These are phyloP conservation scores for Ormosia semicastrata DNA, from an alignment of 306 rosid species.

Conservation along the genomic window DNA sequence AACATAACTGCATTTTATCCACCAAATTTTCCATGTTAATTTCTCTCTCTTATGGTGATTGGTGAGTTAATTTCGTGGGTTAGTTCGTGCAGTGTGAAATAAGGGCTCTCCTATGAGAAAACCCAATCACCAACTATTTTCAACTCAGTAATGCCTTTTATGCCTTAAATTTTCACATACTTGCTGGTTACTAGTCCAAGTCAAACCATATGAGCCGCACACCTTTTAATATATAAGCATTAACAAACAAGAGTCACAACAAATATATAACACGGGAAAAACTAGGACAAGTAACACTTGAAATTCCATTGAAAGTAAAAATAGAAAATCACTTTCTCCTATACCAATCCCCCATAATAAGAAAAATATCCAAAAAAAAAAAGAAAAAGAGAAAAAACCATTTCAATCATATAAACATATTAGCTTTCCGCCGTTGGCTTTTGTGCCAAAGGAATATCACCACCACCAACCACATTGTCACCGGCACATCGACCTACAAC, in stretches of 20 bases:
- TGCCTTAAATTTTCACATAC: not conserved
- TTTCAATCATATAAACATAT: slow-evolving; percentile 33
- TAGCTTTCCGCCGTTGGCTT: slow-evolving; percentile 54
- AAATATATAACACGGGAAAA: slow-evolving; percentile 25
- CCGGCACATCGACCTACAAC: not conserved
- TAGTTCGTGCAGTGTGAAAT: too few species aligned
- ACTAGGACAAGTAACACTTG: slow-evolving; percentile 36
- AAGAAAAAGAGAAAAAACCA: not conserved
- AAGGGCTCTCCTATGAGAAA: not conserved
- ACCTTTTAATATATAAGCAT: slow-evolving; percentile 26
- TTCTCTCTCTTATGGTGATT: too few species aligned
- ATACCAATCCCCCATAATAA: slow-evolving; percentile 96
- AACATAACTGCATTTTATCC: too few species aligned
- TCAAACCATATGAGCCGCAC: slow-evolving; percentile 13
- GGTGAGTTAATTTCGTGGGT: too few species aligned
- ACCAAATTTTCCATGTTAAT: too few species aligned
- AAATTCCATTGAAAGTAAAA: slow-evolving; percentile 49
- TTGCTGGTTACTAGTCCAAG: not conserved
- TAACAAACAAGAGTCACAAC: slow-evolving; percentile 31
- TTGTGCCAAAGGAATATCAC: slow-evolving; percentile 50
- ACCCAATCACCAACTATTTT: not conserved
- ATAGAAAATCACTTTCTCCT: slow-evolving; percentile 63
- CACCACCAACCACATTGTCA: slow-evolving; percentile 20
- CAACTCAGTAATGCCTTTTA: too few species aligned
- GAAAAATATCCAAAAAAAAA: slow-evolving; percentile 5